Conservation (phyloP, 2,329 filamentous ascomycete species). For the Thyridium curvatum region DNA sequence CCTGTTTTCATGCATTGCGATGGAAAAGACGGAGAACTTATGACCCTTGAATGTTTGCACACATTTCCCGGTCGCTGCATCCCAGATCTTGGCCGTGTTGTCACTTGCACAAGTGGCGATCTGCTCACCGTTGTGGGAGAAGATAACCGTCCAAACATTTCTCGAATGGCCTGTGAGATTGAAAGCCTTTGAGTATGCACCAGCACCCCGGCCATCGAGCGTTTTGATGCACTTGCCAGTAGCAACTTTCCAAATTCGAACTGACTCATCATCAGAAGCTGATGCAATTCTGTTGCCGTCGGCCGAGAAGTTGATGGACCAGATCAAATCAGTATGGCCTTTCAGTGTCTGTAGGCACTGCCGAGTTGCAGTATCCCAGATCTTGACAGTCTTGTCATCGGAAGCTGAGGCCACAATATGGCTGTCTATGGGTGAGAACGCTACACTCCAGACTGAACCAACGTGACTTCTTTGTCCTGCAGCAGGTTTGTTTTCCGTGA, state of each 20-base stretch:
- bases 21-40: too few species aligned
- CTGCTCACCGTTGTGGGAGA: background rate
- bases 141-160: background rate
- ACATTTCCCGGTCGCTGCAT: too few species aligned
- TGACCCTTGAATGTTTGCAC: too few species aligned
- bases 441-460: background rate
- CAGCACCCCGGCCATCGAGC: too few species aligned
- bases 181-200: too few species aligned
- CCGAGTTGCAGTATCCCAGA: constrained; percentile 4
- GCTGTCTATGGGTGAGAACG: constrained; percentile 1
- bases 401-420: constrained; percentile 2
- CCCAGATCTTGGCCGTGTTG: background rate
- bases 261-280: constrained; percentile 1
- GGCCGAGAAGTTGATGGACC: constrained; percentile 1
- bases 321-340: background rate
- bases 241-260: constrained; percentile 4
- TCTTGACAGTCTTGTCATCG: background rate
- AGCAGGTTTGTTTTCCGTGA: too few species aligned
- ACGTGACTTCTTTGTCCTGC: too few species aligned
- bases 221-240: background rate
- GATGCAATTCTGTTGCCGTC: constrained; percentile 1
- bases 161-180: background rate
- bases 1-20: too few species aligned
- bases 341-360: constrained; percentile 1
- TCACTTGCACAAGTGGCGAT: too few species aligned